Percentiles rank a stretch among this genome's conserved stretches.
These are phyloP conservation scores for Fennellomyces sp. DNA, from an alignment of 371 early-diverging fungal species.

Conservation along the genomic window DNA sequence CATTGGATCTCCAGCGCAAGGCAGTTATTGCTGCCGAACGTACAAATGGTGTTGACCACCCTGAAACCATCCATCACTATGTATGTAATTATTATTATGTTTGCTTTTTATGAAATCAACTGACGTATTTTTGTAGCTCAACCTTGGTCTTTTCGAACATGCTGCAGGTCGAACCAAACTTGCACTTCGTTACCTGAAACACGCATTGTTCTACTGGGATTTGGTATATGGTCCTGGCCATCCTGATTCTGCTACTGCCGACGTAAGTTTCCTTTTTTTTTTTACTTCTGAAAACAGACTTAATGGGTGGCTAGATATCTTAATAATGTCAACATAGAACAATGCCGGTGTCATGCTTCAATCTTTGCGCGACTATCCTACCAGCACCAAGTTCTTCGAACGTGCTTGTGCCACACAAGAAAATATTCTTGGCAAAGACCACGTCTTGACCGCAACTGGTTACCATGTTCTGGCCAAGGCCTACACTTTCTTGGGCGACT, in stretches of 20 bases:
- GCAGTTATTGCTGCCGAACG: slow-evolving; percentile 88
- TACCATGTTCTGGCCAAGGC: slow-evolving; percentile 82
- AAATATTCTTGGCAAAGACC: slow-evolving; percentile 71
- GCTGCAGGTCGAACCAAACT: slow-evolving; percentile 74
- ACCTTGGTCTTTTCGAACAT: slow-evolving; percentile 88
- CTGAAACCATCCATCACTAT: slow-evolving; percentile 90
- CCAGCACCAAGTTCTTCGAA: slow-evolving; percentile 74
- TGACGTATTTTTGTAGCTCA: slow-evolving; percentile 57
- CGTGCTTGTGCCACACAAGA: slow-evolving; percentile 74
- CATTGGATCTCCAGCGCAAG: slow-evolving; percentile 82
- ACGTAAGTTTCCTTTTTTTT: slow-evolving; percentile 67
- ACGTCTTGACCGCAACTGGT: slow-evolving; percentile 72
- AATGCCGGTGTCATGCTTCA: slow-evolving; percentile 89
- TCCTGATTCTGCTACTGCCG: slow-evolving; percentile 86
- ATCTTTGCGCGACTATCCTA: slow-evolving; percentile 67
- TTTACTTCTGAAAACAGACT: too few relatives aligned
- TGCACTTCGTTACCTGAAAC: slow-evolving; percentile 80
- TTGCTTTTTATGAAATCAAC: neutral
- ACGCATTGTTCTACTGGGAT: slow-evolving; percentile 84
- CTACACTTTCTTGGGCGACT: slow-evolving; percentile 76
- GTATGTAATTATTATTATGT: slow-evolving; percentile 32
- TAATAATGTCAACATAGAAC: slow-evolving; percentile 44
- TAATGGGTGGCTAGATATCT: too few relatives aligned
- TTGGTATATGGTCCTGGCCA: slow-evolving; percentile 77
- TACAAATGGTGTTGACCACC: slow-evolving; percentile 84